Conservation (phyloP, 1,139 yeast species). For the Geotrichum siamense region DNA sequence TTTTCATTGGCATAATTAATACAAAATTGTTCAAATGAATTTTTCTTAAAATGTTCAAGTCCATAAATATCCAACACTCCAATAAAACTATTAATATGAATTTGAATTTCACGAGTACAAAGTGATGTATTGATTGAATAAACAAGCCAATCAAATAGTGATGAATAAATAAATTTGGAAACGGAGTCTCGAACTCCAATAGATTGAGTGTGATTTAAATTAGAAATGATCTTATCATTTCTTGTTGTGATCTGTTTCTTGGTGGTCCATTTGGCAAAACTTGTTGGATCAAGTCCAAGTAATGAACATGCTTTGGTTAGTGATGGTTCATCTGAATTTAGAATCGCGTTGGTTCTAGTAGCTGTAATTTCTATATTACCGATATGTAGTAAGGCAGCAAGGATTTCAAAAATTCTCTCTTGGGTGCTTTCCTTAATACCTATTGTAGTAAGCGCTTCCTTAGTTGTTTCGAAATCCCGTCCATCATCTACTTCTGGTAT, state of each 20-base stretch:
- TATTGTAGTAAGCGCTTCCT: constrained; percentile 67
- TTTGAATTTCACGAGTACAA: constrained; percentile 57
- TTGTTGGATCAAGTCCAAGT: constrained; percentile 67
- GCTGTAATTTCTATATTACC: constrained; percentile 90
- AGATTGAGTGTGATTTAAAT: constrained; percentile 78
- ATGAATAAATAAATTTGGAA: constrained; percentile 86
- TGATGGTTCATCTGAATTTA: constrained; percentile 81
- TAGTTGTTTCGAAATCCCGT: constrained; percentile 65
- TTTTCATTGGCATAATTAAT: constrained; percentile 97
- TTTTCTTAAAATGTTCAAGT: constrained; percentile 88
- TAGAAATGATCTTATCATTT: constrained; percentile 83
- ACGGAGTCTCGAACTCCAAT: constrained; percentile 91
- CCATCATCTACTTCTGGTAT: constrained; percentile 83
- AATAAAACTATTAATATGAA: constrained; percentile 61
- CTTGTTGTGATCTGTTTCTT: constrained; percentile 93
- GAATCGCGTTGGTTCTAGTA: constrained; percentile 74
- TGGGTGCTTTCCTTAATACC: constrained; percentile 63
- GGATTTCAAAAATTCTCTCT: constrained; percentile 60
- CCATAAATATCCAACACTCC: constrained; percentile 98
- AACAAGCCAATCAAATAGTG: constrained; percentile 93
- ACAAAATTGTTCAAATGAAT: constrained; percentile 96
- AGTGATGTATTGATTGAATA: constrained; percentile 72
- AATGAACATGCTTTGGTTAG: constrained; percentile 77
- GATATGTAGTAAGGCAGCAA: constrained; percentile 85
- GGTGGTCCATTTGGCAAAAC: constrained; percentile 85